Conservation (phyloP, 2,329 filamentous ascomycete species). For the Colletotrichum gloeosporioides region DNA sequence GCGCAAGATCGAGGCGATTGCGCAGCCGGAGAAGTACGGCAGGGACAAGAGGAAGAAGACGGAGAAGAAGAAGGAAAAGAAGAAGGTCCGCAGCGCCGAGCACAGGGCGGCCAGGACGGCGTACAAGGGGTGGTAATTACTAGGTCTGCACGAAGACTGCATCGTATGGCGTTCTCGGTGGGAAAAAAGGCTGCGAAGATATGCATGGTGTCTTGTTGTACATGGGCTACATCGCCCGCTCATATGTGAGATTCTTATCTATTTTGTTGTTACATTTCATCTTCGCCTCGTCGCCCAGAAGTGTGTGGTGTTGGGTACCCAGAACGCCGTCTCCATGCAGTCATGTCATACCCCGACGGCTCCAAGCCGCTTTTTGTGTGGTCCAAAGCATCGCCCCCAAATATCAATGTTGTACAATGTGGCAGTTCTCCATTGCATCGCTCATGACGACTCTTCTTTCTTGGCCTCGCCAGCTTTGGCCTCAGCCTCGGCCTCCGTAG, state of each 20-base stretch:
- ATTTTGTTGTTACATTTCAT: conserved; percentile 1
- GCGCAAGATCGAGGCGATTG: conserved; percentile 86
- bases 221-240: conserved; percentile 14
- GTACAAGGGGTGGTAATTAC: conserved; percentile 57
- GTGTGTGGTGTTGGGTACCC: conserved; percentile 7
- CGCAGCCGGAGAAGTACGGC: conserved; percentile 79
- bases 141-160: not conserved
- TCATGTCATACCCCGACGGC: not conserved
- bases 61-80: conserved; percentile 82
- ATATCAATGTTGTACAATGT: not conserved
- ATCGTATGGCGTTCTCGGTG: conserved; percentile 20
- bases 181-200: conserved; percentile 1
- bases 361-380: not conserved
- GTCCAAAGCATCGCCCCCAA: not conserved
- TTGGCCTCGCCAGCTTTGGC: not conserved
- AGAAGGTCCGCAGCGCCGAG: conserved; percentile 79
- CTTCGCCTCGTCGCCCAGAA: not conserved
- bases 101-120: conserved; percentile 75
- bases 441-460: conserved; percentile 1
- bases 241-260: conserved; percentile 7
- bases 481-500: not conserved
- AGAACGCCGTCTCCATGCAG: conserved; percentile 16
- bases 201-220: conserved; percentile 13
- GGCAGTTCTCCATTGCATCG: not conserved
- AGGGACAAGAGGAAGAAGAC: conserved; percentile 82